Evolutionary conservation across 2,329 filamentous ascomycete genomes (phyloP), one percentile per base, ranked within the genome.

Genomic region (Diaporthe ilicicola): DNA sequence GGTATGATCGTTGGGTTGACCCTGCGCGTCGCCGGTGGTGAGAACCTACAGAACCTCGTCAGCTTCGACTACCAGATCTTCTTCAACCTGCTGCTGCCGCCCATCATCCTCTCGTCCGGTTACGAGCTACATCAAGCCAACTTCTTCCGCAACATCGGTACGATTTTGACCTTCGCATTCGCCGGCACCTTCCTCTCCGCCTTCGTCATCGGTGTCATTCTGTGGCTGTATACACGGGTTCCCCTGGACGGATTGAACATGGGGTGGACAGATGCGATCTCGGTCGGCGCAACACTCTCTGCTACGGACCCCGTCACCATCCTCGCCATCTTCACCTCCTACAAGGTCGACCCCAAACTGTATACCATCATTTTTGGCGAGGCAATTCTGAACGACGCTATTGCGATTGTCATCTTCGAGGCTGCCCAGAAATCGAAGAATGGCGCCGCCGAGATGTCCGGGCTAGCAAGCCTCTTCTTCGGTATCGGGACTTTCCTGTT

Each of bases 21-120:
- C 72, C 90, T 99, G 71, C 90, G 96, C 78, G 85, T 98, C 74
- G 93, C 91, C 53, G 91, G 92, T 66, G 92, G 92, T 75, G 92
- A 94, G 73, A 94, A 92, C 74, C 94, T 99, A 77, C 92, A 95
- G 81, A 93, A 93, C 79, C 91, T 94, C 74, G 94, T 99, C 78
- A 97, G 92, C 82, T 99, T 99, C 86, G 93, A 98, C 84, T 98
- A 98, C 81, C 95, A 98, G 80, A 97, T 98, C 86, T 99, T 99
- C 87, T 99, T 99, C 87, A 99, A 99, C 82, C 89, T 99, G 55
- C 90, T 99, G 15, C 92, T 99, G n/a, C 96, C 96, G 46, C 96
- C 96, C 70, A 99, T 99, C 79, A 99, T 99, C 80, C 88, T 99
- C 34, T 95, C 95, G 19, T 98, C 95, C 19, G 96, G 96, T 68